Evolutionary conservation across 192 early-diverging fungal species (phyloP), one percentile per base, ranked within the genome.

Genomic region (Podochytrium sp.): DNA sequence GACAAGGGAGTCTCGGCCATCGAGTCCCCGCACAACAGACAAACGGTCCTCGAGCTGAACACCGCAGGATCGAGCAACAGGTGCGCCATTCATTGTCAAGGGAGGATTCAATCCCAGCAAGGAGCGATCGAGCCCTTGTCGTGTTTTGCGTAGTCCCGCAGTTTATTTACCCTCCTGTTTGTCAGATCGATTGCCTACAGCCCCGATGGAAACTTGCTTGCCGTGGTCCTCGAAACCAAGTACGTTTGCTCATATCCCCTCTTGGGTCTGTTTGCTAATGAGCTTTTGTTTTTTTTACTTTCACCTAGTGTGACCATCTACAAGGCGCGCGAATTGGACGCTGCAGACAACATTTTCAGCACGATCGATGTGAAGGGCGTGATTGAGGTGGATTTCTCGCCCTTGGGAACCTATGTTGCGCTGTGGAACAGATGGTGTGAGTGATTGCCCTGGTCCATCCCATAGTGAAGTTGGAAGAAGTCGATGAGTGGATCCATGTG

Each of bases 321-420:
- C 71, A 86, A 94, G 76, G 90, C 94, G 14, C 52, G 65, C 32
- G 69, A 70, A 14, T 32, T 64, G 7, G 53, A 55, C 18, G 63
- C 63, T 25, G 63, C 63, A n/a, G 61, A 89, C 52, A 74, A 85
- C 63, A 76, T 85, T n/a, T 77, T 92, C 32, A 85, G 85, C 63
- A 87, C 84, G 39, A 86, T 98, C 64, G 76, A 76, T 23, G 79
- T 81, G 56, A 78, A 84, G 55, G 88, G 89, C 74, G 86, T 95
- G 29, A 80, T 95, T 63, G 95, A 95, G 84, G 87, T 94, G 35
- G 91, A 84, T 74, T 96, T 99, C 78, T 99, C 97, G 14, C 96
- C 97, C 65, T 86, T 85, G 65, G 94, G 93, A 67, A 95, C 88
- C 34, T 99, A 91, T 69, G 50, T 97, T 18, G 87, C 93, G n/a